Evolutionary conservation across 2,329 filamentous ascomycete species (phyloP).

Genomic region (Penicillium sp.): DNA sequence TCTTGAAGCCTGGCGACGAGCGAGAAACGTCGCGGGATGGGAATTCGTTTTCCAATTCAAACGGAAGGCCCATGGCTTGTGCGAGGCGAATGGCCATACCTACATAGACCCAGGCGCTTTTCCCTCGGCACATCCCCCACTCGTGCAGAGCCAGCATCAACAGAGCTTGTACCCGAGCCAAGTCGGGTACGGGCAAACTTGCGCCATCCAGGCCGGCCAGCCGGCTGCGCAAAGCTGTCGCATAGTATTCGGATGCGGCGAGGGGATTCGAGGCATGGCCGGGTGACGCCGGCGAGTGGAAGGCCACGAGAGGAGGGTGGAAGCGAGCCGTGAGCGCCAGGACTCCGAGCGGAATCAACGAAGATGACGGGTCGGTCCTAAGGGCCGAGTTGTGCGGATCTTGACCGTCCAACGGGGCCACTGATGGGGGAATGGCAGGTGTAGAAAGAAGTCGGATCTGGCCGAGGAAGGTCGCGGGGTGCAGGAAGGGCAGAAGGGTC

Average conservation of each 20-base stretch:
- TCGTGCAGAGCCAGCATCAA: constrained; percentile 61
- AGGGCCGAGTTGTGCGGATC: constrained; percentile 33
- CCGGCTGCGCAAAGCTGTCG: constrained; percentile 52
- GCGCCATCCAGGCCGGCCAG: constrained; percentile 49
- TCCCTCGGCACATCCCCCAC: constrained; percentile 58
- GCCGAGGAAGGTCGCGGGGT: constrained; percentile 56
- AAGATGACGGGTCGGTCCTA: constrained; percentile 43
- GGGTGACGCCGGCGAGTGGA: constrained; percentile 50
- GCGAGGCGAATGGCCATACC: constrained; percentile 50
- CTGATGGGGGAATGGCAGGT: constrained; percentile 19
- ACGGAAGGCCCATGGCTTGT: constrained; percentile 49
- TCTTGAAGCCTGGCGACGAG: constrained; percentile 37
- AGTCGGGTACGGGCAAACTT: constrained; percentile 44
- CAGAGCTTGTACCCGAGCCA: constrained; percentile 56
- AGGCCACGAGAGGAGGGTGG: constrained; percentile 52
- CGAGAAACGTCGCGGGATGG: constrained; percentile 48
- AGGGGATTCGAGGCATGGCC: constrained; percentile 51
- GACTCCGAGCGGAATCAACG: constrained; percentile 57
- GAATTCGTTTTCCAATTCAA: constrained; percentile 51
- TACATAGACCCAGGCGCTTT: constrained; percentile 55
- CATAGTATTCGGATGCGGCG: constrained; percentile 58
- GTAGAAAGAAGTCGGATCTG: constrained; percentile 46
- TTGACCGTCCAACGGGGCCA: constrained; percentile 23
- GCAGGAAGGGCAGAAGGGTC: constrained; percentile 59
- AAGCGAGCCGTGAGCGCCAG: constrained; percentile 59